phyloP scores from a whole-genome alignment of 148 eudicot genomes.

The Euryodendron excelsum region DNA sequence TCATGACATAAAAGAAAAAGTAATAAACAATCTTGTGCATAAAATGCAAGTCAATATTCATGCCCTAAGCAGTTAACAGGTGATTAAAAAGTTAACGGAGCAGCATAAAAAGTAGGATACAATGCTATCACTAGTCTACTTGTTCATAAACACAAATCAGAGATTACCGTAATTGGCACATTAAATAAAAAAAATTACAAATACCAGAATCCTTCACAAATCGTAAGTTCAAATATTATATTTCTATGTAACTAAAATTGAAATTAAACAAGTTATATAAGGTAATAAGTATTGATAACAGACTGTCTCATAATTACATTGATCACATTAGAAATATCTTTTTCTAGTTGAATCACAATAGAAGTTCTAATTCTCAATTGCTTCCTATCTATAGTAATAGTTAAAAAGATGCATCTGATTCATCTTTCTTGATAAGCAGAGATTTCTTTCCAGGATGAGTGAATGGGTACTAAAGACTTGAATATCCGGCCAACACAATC shows the following conservation, averaged over 20 bases:
- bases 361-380: not conserved
- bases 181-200: not conserved
- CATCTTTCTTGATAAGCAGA: not conserved
- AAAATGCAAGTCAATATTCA: too few relatives aligned
- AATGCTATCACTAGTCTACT: not conserved
- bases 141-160: not conserved
- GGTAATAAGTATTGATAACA: not conserved
- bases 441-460: not conserved
- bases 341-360: not conserved
- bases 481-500: too few relatives aligned
- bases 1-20: not conserved
- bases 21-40: not conserved
- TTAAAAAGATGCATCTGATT: not conserved
- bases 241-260: not conserved
- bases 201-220: not conserved
- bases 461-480: not conserved
- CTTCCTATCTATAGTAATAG: not conserved
- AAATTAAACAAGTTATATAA: not conserved
- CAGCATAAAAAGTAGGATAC: not conserved
- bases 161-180: not conserved
- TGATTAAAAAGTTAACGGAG: not conserved
- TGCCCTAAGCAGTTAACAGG: not conserved
- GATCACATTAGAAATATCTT: not conserved
- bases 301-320: not conserved
- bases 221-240: not conserved